Base-by-base conservation (phyloP, 129 eudicot genomes). In the Lonicera japonica region DNA sequence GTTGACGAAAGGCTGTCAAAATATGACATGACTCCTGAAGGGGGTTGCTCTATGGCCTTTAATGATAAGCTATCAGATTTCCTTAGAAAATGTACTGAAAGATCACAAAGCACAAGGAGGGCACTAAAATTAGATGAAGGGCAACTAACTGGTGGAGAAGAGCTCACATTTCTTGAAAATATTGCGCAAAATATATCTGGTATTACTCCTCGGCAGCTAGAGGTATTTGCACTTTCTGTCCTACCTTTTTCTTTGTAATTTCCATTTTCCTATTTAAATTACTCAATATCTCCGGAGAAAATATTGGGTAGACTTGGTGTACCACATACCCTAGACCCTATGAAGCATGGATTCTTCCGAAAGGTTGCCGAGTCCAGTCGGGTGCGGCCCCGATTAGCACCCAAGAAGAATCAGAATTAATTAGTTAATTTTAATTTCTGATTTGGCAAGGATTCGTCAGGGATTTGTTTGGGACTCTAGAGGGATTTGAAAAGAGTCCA, bases 171-270 rank as follows among this genome's bases (percentile, higher is more conserved):
- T 69, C 63, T 84, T 22, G 90, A 84, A 64, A 71, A 45, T 24
- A 70, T 87, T 59, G 82, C 87, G 56, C 83, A 73, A 69, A 87
- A 83, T 66, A 72, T 78, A 64, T 80, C 79, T 55, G 90, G 91
- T 63, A 58, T 92, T 68, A 81, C 96, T 53, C 24, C 63, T 45
- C 67, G 74, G 65, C 98, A 92, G 75, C 83, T 92, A 11, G 69
- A 84, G 91, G 97, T 89, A 69, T 41, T 70, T 64, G 10, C 11
- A 36, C 10, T 21, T 19, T 38, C 5, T 3, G 21, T 56, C 1
- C 21, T 18, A 2, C 8, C 20, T 38, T 29, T 29, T 29, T n/a
- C 36, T 29, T 29, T 29, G 36, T 29, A 29, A 29, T 29, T 29
- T 29, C 6, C 2, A 29, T 45, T 4, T 45, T 15, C 7, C 51